Evolutionary conservation across 2,329 filamentous ascomycete genomes (phyloP).

Genomic region (Diaporthe velutina): DNA sequence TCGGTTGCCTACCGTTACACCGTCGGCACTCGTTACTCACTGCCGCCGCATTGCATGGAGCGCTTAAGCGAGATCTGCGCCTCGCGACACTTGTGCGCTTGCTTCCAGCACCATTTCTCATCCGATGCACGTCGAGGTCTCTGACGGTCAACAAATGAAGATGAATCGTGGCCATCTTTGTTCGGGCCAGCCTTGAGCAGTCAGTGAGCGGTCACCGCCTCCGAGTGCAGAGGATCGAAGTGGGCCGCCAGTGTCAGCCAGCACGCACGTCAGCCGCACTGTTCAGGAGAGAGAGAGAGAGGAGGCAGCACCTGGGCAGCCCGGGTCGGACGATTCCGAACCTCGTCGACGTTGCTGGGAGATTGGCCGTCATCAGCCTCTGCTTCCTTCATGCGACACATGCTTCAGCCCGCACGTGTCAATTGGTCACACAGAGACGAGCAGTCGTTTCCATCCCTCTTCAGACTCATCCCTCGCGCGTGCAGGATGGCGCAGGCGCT

Average conservation of each 20-base stretch:
- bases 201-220: neutral
- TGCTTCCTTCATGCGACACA: neutral
- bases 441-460: neutral
- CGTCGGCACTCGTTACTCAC: neutral
- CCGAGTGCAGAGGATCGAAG: neutral
- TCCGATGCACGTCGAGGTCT: neutral
- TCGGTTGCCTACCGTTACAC: neutral
- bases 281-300: neutral
- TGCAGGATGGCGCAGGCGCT: neutral
- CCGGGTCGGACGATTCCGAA: neutral
- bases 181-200: neutral
- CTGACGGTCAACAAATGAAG: neutral
- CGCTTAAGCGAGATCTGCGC: neutral
- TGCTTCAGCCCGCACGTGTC: neutral
- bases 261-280: neutral
- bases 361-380: neutral
- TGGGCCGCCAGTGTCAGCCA: neutral
- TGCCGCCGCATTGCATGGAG: neutral
- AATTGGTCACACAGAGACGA: neutral
- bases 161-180: neutral
- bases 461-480: neutral
- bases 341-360: neutral
- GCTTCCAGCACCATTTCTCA: no score
- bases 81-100: neutral
- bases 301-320: neutral